Conservation (phyloP, 108 stramenopile genomes). For the Skeletonema grethae region DNA sequence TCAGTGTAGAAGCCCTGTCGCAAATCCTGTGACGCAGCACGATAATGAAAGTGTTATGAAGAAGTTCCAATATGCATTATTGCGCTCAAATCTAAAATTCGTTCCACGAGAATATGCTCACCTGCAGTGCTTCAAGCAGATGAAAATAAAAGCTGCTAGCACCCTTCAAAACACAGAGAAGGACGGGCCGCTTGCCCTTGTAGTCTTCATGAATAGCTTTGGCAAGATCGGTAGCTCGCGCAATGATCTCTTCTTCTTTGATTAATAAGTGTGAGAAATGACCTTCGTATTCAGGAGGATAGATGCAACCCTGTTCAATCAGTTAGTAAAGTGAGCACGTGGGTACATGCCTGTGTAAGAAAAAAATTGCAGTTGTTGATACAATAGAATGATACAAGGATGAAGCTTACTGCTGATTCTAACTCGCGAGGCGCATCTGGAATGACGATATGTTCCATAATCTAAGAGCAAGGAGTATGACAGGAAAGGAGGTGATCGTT, state of each 20-base stretch:
- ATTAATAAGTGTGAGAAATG: conserved; percentile 57
- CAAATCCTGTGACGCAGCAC: conserved; percentile 11
- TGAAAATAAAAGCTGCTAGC: conserved; percentile 58
- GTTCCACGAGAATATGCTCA: too few relatives aligned
- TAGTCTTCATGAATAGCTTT: conserved; percentile 51
- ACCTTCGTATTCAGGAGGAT: conserved; percentile 65
- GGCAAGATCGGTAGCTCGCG: conserved; percentile 39
- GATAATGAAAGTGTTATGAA: too few relatives aligned
- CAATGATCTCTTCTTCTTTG: conserved; percentile 34
- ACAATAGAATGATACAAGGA: background rate
- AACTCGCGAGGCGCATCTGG: background rate
- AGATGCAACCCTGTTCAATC: conserved; percentile 5
- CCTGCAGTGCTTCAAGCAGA: conserved; percentile 45
- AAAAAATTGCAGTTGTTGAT: background rate
- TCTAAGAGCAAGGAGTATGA: background rate
- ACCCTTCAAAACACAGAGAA: conserved; percentile 65
- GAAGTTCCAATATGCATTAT: too few relatives aligned
- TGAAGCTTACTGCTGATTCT: background rate
- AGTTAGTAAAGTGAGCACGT: too few relatives aligned
- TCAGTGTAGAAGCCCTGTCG: conserved; percentile 59
- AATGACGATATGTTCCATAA: background rate
- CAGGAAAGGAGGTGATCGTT: background rate
- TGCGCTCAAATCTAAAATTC: too few relatives aligned
- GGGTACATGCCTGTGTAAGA: background rate
- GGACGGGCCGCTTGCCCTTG: conserved; percentile 55